Evolutionary conservation across 176 grass and related monocot genomes (phyloP), one percentile per base, ranked within the genome.

Genomic region (Carex pumila): DNA sequence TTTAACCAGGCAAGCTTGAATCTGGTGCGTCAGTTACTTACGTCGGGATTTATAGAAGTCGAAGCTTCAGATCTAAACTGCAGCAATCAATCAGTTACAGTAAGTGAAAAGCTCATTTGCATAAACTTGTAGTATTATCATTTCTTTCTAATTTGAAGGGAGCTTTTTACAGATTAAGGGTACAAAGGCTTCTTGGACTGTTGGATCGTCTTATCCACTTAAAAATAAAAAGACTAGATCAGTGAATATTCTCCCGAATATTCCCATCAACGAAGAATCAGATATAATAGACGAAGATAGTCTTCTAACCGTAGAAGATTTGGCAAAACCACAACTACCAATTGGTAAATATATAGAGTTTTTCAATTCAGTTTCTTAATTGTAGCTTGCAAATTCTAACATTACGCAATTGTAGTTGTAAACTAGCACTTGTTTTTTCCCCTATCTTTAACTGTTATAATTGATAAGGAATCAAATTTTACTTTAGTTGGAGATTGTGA

Each of bases 241-340:
- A 2, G 57, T 12, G 21, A 90, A 59, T 34, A 57, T 32, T 61
- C 54, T 90, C 71, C 89, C 89, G 9, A 87, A 90, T 71, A 85
- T 90, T 82, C 45, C 67, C 17, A 81, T 82, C 2, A 71, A 85
- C 19, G 81, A 85, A 66, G 89, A 90, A 77, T 85, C 86, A 37
- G 85, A 90, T 78, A 19, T 90, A 9, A 90, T 90, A 5, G 85
- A 90, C 41, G 86, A 90, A 87, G 89, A 91, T 30, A 88, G 82
- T 65, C 85, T 91, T 58, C 58, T 91, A 22, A 88, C 83, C 0
- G 82, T 88, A 57, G 89, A 91, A 79, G 89, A 91, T 70, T 70
- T 85, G 67, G 60, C 29, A 45, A 91, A 69, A 73, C 89, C 89
- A 4, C 58, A 87, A 55, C 66, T 91, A 74, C 82, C 89, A 43